Evolutionary conservation across 1,284 basidiomycete genomes (phyloP).

Genomic region (Rhizoctonia solani): DNA sequence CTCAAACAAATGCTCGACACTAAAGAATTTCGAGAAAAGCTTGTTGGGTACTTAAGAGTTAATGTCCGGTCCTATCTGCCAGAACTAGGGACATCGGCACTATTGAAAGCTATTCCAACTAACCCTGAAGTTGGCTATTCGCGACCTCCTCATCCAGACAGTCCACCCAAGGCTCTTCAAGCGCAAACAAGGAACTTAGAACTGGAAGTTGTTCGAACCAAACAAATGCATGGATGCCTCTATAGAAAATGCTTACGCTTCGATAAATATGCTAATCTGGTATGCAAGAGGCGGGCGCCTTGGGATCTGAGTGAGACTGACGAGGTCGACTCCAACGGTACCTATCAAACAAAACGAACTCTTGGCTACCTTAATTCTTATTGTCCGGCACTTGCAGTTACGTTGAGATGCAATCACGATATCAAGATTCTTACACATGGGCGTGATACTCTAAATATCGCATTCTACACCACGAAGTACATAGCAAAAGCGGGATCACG

Average conservation of each 20-base stretch:
- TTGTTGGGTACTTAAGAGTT: background rate
- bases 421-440: slow-evolving; percentile 43
- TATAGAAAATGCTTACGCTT: slow-evolving; percentile 40
- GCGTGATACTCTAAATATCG: background rate
- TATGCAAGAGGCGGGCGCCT: slow-evolving; percentile 49
- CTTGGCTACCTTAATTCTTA: slow-evolving; percentile 45
- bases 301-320: slow-evolving; percentile 41
- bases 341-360: slow-evolving; percentile 33
- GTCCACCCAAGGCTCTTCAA: no score
- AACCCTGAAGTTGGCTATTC: no score
- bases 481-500: slow-evolving; percentile 40
- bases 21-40: background rate
- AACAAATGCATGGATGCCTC: slow-evolving; percentile 40
- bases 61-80: slow-evolving; percentile 44
- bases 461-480: slow-evolving; percentile 43
- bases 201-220: no score
- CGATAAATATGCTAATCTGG: slow-evolving; percentile 39
- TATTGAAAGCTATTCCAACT: slow-evolving; percentile 39
- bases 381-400: slow-evolving; percentile 42
- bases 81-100: slow-evolving; percentile 30
- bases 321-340: slow-evolving; percentile 38
- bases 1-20: background rate
- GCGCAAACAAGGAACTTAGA: background rate
- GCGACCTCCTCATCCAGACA: slow-evolving; percentile 12
- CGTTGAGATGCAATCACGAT: slow-evolving; percentile 47